Conservation (phyloP, 352 stramenopile genomes). For the Globisporangium lucens region DNA sequence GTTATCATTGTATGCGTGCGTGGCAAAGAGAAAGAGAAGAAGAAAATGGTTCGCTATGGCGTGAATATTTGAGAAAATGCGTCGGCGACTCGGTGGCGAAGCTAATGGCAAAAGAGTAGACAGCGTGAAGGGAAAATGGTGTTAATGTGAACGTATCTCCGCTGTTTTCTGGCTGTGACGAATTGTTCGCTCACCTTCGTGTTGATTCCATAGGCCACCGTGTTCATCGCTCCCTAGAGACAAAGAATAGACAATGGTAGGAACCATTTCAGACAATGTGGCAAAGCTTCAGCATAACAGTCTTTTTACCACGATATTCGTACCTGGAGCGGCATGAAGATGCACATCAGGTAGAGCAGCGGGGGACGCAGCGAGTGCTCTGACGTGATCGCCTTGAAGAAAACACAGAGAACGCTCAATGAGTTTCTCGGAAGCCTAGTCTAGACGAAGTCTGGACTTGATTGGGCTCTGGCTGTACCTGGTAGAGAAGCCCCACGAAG, state of each 20-base stretch:
- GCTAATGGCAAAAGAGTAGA: not conserved
- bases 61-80: not conserved
- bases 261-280: not conserved
- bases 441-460: not conserved
- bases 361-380: slow-evolving; percentile 41
- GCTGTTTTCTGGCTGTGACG: not conserved
- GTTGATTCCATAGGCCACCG: slow-evolving; percentile 60
- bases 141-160: not conserved
- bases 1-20: not conserved
- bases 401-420: slow-evolving; percentile 4
- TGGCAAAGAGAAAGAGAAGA: not conserved
- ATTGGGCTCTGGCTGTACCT: slow-evolving; percentile 23
- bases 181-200: slow-evolving; percentile 31
- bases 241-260: not conserved
- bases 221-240: slow-evolving; percentile 55
- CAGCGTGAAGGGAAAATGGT: not conserved
- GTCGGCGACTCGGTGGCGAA: slow-evolving; percentile 13
- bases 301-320: not conserved
- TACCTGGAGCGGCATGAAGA: slow-evolving; percentile 74
- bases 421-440: not conserved
- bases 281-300: no score
- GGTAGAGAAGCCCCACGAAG: slow-evolving; percentile 41
- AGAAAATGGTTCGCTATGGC: not conserved
- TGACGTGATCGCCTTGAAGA: slow-evolving; percentile 28
- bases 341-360: slow-evolving; percentile 63